Base-by-base conservation (phyloP, 1,284 basidiomycete species). In the Phlebopus sp. region DNA sequence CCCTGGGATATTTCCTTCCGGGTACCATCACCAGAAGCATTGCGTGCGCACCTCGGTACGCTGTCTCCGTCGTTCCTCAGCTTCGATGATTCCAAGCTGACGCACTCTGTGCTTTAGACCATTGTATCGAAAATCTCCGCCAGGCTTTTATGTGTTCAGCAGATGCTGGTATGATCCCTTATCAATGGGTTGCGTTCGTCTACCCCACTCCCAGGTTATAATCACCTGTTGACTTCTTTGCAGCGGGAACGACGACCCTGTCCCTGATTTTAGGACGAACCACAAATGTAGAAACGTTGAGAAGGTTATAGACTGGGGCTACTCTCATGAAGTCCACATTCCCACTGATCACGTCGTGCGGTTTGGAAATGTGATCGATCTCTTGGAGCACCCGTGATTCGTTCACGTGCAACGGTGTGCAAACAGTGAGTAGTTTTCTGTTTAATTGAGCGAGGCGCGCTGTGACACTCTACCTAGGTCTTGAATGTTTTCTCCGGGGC, bases 101-200 rank as follows among this genome's bases (percentile, higher is more conserved):
- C 14, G 14, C 30, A 25, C 19, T 15, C 9, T 29, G 17, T 32
- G 21, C 32, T 46, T n/a, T 21, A 46, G 48, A 48, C 34, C 48
- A 50, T 32, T 50, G 48, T 37, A 31, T 50, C 46, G 46, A 50
- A 29, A 50, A 50, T 27, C 18, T 49, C 7, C 25, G 48, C 18
- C 45, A 50, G 18, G 40, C 21, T 10, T 19, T 49, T 17, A 50
- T 50, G 46, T 50, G 48, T 31, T n/a, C n/a, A n/a, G 48, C 46
- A 3, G 46, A 50, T 13, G 39, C 27, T 29, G 47, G 47, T 14
- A 40, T 48, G 48, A 49, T 47, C 2, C 31, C 46, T 9, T 50
- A 45, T 34, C 5, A 50, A 29, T 50, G 48, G 48, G 46, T 47
- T n/a, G 10, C 23, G 23, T 32, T 32, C 31, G 34, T 35, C n/a